A percentile compares a stretch with the other conserved stretches of the same genome.
Conservation (phyloP, 2,329 filamentous ascomycete genomes). For the Hymenoscyphus albidus region DNA sequence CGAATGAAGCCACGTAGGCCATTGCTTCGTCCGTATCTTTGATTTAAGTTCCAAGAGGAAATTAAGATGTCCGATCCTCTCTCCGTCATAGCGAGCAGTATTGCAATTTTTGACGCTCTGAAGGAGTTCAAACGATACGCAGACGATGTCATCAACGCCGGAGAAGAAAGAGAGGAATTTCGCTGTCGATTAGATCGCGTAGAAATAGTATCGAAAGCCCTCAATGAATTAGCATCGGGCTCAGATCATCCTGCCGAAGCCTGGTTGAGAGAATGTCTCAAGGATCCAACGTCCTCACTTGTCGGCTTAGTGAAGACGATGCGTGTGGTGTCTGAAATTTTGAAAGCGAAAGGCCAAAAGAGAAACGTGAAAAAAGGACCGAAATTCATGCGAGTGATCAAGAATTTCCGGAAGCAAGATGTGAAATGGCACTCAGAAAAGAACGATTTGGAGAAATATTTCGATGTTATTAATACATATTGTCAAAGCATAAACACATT, state of each 20-base stretch:
- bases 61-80: slow-evolving; percentile 15
- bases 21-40: background rate
- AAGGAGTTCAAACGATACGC: slow-evolving; percentile 16
- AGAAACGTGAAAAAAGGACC: background rate
- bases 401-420: slow-evolving; percentile 11
- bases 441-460: slow-evolving; percentile 2
- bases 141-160: slow-evolving; percentile 17
- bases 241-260: background rate
- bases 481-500: background rate
- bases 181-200: slow-evolving; percentile 13
- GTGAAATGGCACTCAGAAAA: slow-evolving; percentile 21
- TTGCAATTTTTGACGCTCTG: slow-evolving; percentile 17
- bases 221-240: slow-evolving; percentile 6
- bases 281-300: background rate
- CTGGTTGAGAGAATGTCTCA: background rate
- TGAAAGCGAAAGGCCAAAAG: slow-evolving; percentile 3
- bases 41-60: background rate
- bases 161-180: slow-evolving; percentile 17
- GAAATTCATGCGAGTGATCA: slow-evolving; percentile 7
- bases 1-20: background rate
- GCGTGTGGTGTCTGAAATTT: slow-evolving; percentile 9
- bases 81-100: slow-evolving; percentile 15
- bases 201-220: slow-evolving; percentile 1
- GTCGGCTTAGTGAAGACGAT: slow-evolving; percentile 2
- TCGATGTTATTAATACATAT: background rate